Percentiles rank a stretch among this genome's conserved stretches.
These are phyloP conservation scores for Echria macrotheca DNA, from an alignment of 495 filamentous ascomycete species.

Conservation along the genomic window DNA sequence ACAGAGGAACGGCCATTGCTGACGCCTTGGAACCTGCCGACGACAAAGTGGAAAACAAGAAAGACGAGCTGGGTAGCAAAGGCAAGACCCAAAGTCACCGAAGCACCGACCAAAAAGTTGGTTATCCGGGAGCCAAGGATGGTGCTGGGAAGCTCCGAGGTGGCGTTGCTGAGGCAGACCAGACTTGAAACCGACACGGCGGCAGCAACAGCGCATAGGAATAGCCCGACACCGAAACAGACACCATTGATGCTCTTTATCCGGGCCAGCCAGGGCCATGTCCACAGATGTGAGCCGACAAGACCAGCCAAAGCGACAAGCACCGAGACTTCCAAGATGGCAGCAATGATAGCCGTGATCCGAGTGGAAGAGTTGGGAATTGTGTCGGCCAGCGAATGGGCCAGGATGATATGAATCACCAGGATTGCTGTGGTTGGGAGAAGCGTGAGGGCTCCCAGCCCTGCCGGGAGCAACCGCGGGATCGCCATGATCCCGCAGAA, in stretches of 20 bases:
- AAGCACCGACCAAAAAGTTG: slow-evolving; percentile 33
- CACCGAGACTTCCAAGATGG: slow-evolving; percentile 29
- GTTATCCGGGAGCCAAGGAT: slow-evolving; percentile 25
- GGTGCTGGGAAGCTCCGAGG: slow-evolving; percentile 19
- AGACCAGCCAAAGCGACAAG: slow-evolving; percentile 27
- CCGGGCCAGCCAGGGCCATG: slow-evolving; percentile 15
- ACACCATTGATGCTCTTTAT: slow-evolving; percentile 22
- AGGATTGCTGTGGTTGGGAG: slow-evolving; percentile 37
- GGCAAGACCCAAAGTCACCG: slow-evolving; percentile 35
- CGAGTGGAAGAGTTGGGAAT: slow-evolving; percentile 24
- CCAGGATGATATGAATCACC: slow-evolving; percentile 36
- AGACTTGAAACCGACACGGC: slow-evolving; percentile 34
- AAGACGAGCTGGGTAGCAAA: slow-evolving; percentile 38
- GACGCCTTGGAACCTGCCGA: slow-evolving; percentile 21
- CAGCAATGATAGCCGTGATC: slow-evolving; percentile 31
- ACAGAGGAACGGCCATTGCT: slow-evolving; percentile 18
- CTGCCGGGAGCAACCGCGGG: slow-evolving; percentile 26
- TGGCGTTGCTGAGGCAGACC: slow-evolving; percentile 30
- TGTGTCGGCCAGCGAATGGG: slow-evolving; percentile 25
- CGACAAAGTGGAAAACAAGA: slow-evolving; percentile 33
- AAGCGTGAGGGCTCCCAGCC: slow-evolving; percentile 33
- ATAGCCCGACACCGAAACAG: slow-evolving; percentile 31
- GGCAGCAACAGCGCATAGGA: slow-evolving; percentile 34
- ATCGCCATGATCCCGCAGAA: no score
- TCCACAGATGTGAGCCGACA: slow-evolving; percentile 19